phyloP scores from a whole-genome alignment of 495 filamentous ascomycete species.

The Lichenothelia convexa region DNA sequence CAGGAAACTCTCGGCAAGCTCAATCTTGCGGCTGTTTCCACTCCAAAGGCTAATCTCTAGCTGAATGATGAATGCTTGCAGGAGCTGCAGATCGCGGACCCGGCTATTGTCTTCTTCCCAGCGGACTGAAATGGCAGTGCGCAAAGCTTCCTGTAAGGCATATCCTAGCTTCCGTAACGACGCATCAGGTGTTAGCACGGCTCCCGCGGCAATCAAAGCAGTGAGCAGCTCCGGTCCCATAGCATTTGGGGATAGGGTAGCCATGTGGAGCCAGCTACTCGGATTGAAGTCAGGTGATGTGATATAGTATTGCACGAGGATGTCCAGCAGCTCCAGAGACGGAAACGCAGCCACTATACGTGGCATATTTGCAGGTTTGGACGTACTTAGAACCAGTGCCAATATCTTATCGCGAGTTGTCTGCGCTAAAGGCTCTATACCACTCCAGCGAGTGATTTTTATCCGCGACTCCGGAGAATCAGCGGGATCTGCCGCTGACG shows the following conservation, averaged over 20 bases:
- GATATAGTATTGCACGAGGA: conserved; percentile 41
- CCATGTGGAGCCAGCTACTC: conserved; percentile 38
- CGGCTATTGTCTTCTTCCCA: conserved; percentile 41
- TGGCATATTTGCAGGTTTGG: conserved; percentile 26
- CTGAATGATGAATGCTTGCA: conserved; percentile 35
- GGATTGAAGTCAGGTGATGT: conserved; percentile 30
- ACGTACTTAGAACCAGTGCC: conserved; percentile 36
- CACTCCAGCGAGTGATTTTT: background rate
- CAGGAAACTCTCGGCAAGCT: conserved; percentile 44
- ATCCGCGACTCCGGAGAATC: conserved; percentile 9
- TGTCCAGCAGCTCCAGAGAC: conserved; percentile 37
- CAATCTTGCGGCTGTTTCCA: conserved; percentile 45
- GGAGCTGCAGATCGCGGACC: conserved; percentile 33
- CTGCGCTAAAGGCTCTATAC: conserved; percentile 26
- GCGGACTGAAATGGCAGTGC: conserved; percentile 28
- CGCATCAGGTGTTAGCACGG: conserved; percentile 32
- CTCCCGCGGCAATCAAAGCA: conserved; percentile 35
- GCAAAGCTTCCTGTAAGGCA: conserved; percentile 41
- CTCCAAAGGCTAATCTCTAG: conserved; percentile 48
- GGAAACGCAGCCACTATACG: conserved; percentile 42
- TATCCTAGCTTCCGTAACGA: conserved; percentile 43
- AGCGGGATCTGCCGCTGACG: conserved; percentile 16
- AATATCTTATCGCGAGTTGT: conserved; percentile 37
- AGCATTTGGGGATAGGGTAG: conserved; percentile 30
- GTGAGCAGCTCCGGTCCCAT: conserved; percentile 36